Evolutionary conservation across 768 basidiomycete genomes (phyloP).

Genomic region (Cystobasidium ongulense): DNA sequence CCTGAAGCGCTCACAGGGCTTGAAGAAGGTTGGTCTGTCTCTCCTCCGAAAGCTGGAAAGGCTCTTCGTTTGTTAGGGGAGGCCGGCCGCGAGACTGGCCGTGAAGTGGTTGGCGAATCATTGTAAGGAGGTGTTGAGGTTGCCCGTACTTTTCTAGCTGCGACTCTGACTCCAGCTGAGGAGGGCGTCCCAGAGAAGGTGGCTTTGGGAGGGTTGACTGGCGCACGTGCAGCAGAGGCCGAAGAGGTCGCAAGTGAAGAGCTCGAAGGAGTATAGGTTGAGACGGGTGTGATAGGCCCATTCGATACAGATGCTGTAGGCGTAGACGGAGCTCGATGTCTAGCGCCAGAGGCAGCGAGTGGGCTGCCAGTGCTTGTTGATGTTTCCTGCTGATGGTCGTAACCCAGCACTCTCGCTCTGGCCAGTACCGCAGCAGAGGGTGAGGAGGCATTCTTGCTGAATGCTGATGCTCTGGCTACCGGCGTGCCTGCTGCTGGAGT

Average conservation of each 20-base stretch:
- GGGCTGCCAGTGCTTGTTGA: not conserved
- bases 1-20: not conserved
- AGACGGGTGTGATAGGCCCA: not conserved
- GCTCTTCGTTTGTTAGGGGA: conserved; percentile 11
- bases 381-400: not conserved
- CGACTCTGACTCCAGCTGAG: not conserved
- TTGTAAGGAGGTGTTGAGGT: conserved; percentile 2
- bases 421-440: not conserved
- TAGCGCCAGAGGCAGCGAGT: not conserved
- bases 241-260: not conserved
- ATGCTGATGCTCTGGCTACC: not conserved
- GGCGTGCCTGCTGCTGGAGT: not conserved
- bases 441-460: not conserved
- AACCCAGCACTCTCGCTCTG: conserved; percentile 17
- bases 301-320: not conserved
- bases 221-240: not conserved
- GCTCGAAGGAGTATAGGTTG: not conserved
- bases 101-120: not conserved
- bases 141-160: not conserved
- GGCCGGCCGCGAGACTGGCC: not conserved
- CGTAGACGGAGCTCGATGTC: not conserved
- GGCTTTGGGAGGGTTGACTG: not conserved
- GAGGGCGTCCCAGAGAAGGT: not conserved
- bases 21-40: not conserved
- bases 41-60: conserved; percentile 8